These are phyloP conservation scores for Asterochloris erici DNA, from an alignment of 139 green algal genomes.

Conservation along the genomic window DNA sequence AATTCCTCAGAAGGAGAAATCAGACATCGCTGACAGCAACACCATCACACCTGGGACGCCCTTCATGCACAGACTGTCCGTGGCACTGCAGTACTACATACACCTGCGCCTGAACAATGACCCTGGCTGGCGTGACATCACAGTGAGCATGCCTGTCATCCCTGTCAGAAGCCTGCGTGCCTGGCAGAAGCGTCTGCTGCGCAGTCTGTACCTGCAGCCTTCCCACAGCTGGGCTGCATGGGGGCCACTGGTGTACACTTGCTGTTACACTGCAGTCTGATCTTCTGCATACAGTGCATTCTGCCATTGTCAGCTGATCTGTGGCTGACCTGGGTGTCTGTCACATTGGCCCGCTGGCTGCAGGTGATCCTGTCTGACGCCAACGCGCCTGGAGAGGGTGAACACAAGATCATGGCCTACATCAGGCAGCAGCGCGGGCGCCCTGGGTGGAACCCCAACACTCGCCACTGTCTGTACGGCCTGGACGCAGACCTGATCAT, in stretches of 20 bases:
- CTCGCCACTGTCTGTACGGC: constrained; percentile 92
- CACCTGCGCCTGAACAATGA: constrained; percentile 88
- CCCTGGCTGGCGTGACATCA: constrained; percentile 86
- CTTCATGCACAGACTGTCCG: constrained; percentile 95
- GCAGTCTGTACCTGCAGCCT: no score
- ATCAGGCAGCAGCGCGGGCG: constrained; percentile 86
- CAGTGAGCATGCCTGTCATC: constrained; percentile 60
- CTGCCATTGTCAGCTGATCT: no score
- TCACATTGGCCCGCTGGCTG: background rate
- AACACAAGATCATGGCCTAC: constrained; percentile 98
- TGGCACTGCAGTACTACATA: constrained; percentile 97
- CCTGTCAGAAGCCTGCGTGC: no score
- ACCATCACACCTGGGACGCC: constrained; percentile 97
- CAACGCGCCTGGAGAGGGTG: constrained; percentile 94
- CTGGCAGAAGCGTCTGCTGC: no score
- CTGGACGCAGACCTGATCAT: constrained; percentile 99
- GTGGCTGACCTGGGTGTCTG: no score
- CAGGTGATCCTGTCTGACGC: constrained; percentile 91
- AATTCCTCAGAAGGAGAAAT: constrained; percentile 71
- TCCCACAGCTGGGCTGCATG: no score
- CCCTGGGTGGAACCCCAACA: constrained; percentile 82
- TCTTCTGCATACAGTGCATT: no score
- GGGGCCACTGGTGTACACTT: no score
- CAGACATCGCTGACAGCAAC: constrained; percentile 90
- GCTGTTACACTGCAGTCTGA: no score